A percentile compares a stretch with the other conserved stretches of the same genome.
phyloP scores from a whole-genome alignment of 495 filamentous ascomycete genomes.

The Filosporella fistucella region DNA sequence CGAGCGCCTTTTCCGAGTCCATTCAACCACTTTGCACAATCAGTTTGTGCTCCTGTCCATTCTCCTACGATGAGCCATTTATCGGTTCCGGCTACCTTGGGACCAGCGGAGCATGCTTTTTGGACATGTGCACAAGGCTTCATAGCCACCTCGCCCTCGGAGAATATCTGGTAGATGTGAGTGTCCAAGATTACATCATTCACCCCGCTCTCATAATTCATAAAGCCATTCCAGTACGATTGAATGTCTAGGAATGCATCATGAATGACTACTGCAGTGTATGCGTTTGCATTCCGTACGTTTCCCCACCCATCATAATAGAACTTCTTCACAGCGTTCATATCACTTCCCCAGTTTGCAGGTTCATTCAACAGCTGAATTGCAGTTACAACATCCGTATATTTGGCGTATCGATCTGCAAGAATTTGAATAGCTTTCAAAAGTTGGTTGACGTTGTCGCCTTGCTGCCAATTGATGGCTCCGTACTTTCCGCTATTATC shows the following conservation, averaged over 20 bases:
- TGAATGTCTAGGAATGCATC: conserved; percentile 63
- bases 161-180: conserved; percentile 68
- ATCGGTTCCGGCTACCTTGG: conserved; percentile 48
- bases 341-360: conserved; percentile 43
- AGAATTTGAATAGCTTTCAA: conserved; percentile 54
- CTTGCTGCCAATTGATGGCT: conserved; percentile 58
- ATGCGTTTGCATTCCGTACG: conserved; percentile 41
- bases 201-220: conserved; percentile 43
- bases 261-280: conserved; percentile 57
- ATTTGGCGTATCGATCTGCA: conserved; percentile 51
- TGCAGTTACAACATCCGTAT: conserved; percentile 61
- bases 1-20: conserved; percentile 63
- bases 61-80: conserved; percentile 73
- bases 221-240: conserved; percentile 70
- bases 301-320: conserved; percentile 59
- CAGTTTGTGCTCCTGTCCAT: conserved; percentile 65
- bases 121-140: conserved; percentile 43
- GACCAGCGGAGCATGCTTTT: conserved; percentile 44
- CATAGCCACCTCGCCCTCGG: conserved; percentile 47
- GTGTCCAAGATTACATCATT: conserved; percentile 65
- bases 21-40: conserved; percentile 71
- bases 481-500: conserved; percentile 70
- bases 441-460: conserved; percentile 51
- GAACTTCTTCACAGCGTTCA: conserved; percentile 51
- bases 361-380: conserved; percentile 77